Conservation (phyloP, 2,329 filamentous ascomycete species). For the Epichloe sp. region DNA sequence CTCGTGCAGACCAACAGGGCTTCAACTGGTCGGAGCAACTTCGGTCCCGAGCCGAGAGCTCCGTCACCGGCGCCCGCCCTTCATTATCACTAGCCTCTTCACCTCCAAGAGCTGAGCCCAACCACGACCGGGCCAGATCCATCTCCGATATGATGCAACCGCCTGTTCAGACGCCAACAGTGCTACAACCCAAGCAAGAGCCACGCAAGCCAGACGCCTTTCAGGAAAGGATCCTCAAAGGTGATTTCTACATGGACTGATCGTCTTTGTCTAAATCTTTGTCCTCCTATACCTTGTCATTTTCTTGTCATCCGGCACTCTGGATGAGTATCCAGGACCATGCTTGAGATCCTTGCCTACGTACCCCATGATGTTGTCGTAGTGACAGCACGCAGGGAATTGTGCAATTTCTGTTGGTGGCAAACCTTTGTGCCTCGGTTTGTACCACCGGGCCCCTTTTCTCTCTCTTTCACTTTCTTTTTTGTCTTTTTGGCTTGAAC, state of each 20-base stretch:
- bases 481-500: background rate
- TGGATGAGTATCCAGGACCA: background rate
- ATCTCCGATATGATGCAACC: constrained; percentile 50
- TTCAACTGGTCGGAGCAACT: constrained; percentile 98
- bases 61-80: constrained; percentile 41
- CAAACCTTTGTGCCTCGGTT: background rate
- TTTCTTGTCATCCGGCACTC: background rate
- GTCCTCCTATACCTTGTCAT: background rate
- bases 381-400: background rate
- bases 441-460: background rate
- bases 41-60: constrained; percentile 80
- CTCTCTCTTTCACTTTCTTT: background rate
- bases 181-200: constrained; percentile 32
- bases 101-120: constrained; percentile 21
- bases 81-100: constrained; percentile 44
- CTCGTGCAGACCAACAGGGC: constrained; percentile 64
- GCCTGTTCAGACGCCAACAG: constrained; percentile 34
- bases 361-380: background rate
- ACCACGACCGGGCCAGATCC: constrained; percentile 57
- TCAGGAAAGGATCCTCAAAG: constrained; percentile 93
- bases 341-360: background rate
- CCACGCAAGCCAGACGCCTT: constrained; percentile 77
- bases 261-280: background rate
- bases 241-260: constrained; percentile 96
- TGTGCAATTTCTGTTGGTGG: background rate